phyloP scores from a whole-genome alignment of 257 asterid species.

The Solanum paucissectum region DNA sequence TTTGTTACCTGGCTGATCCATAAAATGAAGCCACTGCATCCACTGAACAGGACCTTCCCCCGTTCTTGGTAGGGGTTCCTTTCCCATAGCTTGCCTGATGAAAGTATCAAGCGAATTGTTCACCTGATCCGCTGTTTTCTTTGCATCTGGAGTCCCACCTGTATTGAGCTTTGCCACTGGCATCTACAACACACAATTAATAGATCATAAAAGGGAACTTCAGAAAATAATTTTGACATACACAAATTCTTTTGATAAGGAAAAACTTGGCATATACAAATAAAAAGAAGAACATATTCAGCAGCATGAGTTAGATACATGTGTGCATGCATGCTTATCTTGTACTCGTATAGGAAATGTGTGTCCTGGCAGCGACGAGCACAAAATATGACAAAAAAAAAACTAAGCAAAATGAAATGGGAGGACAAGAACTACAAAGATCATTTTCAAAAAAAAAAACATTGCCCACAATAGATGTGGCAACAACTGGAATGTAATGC shows the following conservation, averaged over 20 bases:
- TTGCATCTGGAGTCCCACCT: constrained; percentile 46
- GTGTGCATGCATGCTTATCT: not conserved
- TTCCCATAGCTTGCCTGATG: constrained; percentile 52
- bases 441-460: not conserved
- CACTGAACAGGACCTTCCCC: constrained; percentile 66
- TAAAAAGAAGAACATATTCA: not conserved
- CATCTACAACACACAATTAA: constrained; percentile 38
- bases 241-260: not conserved
- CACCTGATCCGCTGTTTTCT: constrained; percentile 53
- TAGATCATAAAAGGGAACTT: constrained; percentile 18
- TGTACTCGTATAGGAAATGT: not conserved
- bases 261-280: not conserved
- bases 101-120: constrained; percentile 49
- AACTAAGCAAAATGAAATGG: not conserved
- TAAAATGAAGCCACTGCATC: constrained; percentile 66
- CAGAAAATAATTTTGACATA: constrained; percentile 2
- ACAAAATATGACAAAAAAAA: not conserved
- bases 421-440: not conserved
- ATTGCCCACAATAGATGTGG: not conserved
- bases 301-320: not conserved
- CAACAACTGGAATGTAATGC: not conserved
- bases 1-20: constrained; percentile 70
- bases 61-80: constrained; percentile 60
- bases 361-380: not conserved
- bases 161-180: constrained; percentile 47